Conservation (phyloP, 1,139 yeast species). For the Magnusiomyces ingens region DNA sequence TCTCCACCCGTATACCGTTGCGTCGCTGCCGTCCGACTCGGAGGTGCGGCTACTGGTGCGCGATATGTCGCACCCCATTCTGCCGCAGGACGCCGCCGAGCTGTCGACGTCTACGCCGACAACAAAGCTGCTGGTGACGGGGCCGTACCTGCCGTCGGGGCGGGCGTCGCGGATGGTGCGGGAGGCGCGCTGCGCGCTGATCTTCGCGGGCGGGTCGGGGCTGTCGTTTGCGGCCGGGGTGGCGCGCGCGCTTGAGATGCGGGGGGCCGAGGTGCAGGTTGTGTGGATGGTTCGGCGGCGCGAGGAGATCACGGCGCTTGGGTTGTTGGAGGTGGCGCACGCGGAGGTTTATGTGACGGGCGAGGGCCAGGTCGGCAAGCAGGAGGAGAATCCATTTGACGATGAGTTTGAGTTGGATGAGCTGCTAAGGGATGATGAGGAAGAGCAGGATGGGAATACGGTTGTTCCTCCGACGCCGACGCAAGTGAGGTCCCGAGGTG, state of each 20-base stretch:
- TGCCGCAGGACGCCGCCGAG: no score
- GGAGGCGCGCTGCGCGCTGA: constrained; percentile 44
- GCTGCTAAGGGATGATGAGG: constrained; percentile 17
- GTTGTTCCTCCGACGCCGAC: neutral
- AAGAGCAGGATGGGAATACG: neutral
- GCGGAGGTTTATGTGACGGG: constrained; percentile 36
- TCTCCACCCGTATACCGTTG: constrained; percentile 77
- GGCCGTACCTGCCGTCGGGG: constrained; percentile 25
- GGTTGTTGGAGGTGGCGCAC: constrained; percentile 28
- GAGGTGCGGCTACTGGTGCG: constrained; percentile 41
- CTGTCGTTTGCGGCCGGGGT: constrained; percentile 66
- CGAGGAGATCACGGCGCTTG: constrained; percentile 41
- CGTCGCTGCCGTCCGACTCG: constrained; percentile 51
- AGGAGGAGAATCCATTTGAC: constrained; percentile 8
- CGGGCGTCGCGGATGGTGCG: no score
- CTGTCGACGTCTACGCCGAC: no score
- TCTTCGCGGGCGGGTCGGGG: constrained; percentile 85
- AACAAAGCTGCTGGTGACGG: constrained; percentile 20
- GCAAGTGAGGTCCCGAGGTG: neutral
- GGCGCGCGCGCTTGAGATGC: constrained; percentile 20
- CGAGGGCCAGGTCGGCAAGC: constrained; percentile 9
- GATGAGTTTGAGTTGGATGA: constrained; percentile 27
- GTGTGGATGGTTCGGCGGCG: constrained; percentile 50
- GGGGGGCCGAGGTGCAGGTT: constrained; percentile 23
- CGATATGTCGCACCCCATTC: constrained; percentile 17